Conservation (phyloP, 768 basidiomycete genomes). For the Amanita thiersii region DNA sequence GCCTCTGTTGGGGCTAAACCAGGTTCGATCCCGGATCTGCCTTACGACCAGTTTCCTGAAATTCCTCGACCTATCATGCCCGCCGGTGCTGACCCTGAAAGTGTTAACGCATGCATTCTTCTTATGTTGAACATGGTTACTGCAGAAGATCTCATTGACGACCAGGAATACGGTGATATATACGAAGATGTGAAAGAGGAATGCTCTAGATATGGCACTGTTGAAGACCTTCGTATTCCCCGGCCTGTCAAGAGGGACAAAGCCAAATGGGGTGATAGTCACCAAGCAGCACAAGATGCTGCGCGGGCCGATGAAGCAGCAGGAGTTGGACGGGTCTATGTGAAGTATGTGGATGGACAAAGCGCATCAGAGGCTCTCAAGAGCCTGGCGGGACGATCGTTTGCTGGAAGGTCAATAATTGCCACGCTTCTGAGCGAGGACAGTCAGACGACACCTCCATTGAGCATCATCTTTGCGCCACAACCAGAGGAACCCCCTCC, state of each 20-base stretch:
- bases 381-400: constrained; percentile 82
- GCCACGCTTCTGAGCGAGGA: constrained; percentile 79
- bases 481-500: constrained; percentile 80
- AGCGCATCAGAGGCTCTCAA: constrained; percentile 70
- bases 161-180: constrained; percentile 90
- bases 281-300: constrained; percentile 56
- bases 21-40: constrained; percentile 60
- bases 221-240: constrained; percentile 85
- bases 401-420: constrained; percentile 81
- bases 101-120: constrained; percentile 69
- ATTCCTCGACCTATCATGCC: constrained; percentile 87
- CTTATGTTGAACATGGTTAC: constrained; percentile 99
- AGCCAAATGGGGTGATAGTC: constrained; percentile 68
- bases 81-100: constrained; percentile 54
- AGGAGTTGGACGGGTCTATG: constrained; percentile 94
- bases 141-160: constrained; percentile 81
- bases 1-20: constrained; percentile 89
- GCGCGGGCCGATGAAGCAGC: constrained; percentile 77
- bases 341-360: constrained; percentile 64
- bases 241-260: constrained; percentile 84
- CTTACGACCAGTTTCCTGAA: constrained; percentile 75
- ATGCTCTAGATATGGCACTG: constrained; percentile 69
- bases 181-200: constrained; percentile 93
- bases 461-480: constrained; percentile 76
- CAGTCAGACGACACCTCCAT: constrained; percentile 77